Evolutionary conservation across 139 green algal species (phyloP).

Genomic region (Limnomonas spitsbergensis): DNA sequence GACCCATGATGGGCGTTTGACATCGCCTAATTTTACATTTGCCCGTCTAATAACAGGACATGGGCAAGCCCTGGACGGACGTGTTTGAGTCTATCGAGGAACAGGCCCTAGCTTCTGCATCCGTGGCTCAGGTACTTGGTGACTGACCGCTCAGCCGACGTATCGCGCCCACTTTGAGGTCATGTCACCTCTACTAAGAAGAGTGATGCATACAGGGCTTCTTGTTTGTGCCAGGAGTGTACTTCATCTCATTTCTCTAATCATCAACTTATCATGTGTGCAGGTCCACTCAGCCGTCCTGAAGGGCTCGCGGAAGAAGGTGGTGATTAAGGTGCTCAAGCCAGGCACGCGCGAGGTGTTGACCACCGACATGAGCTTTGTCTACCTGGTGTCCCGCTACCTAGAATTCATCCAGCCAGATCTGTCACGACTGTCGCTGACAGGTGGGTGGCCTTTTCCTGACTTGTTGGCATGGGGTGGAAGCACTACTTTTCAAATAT

Average conservation of each 20-base stretch:
- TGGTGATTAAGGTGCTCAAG: constrained; percentile 89
- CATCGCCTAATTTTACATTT: too few relatives aligned
- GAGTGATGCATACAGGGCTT: too few relatives aligned
- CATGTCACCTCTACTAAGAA: too few relatives aligned
- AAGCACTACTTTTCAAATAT: not conserved
- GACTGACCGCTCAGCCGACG: too few relatives aligned
- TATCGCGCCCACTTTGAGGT: not conserved
- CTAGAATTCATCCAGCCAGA: constrained; percentile 87
- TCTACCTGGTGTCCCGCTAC: constrained; percentile 63
- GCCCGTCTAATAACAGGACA: constrained; percentile 42
- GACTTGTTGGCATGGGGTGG: not conserved
- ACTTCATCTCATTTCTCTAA: too few relatives aligned
- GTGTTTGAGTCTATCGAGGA: constrained; percentile 86
- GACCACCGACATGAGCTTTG: constrained; percentile 84
- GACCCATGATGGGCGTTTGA: too few relatives aligned
- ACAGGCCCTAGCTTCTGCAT: constrained; percentile 81
- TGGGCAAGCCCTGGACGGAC: constrained; percentile 60
- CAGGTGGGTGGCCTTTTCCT: constrained; percentile 33
- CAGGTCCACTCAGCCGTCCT: constrained; percentile 87
- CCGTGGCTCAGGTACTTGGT: constrained; percentile 84
- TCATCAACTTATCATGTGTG: not conserved
- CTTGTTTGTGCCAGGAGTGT: not conserved
- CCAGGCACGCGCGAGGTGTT: constrained; percentile 90
- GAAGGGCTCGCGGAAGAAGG: constrained; percentile 65
- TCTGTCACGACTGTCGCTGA: constrained; percentile 73